Evolutionary conservation across 148 eudicot species (phyloP).

Genomic region (Silene conica): DNA sequence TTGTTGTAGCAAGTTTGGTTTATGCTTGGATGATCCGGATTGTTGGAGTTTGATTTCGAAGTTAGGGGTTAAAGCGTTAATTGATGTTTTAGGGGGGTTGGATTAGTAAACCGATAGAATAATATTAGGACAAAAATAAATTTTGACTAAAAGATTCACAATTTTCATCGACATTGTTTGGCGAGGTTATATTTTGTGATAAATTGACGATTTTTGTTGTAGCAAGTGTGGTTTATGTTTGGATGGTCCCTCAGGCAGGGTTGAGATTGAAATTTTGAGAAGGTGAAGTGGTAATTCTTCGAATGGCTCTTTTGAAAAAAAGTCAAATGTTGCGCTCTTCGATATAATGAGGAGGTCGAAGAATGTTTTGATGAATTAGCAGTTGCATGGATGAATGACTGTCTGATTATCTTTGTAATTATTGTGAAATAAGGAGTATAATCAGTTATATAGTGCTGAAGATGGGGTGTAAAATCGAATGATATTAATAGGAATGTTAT

Average conservation of each 20-base stretch:
- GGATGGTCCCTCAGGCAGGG: not conserved
- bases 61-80: no score
- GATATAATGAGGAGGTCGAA: not conserved
- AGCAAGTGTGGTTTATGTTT: no score
- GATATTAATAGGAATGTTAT: conserved; percentile 20
- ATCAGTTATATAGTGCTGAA: no score
- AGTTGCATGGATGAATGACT: not conserved
- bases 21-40: not conserved
- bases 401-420: not conserved
- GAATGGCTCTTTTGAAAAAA: not conserved
- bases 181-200: no score
- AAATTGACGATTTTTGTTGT: not conserved
- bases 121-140: no score
- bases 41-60: not conserved
- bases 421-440: conserved; percentile 26
- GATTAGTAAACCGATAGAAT: not conserved
- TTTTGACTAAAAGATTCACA: not conserved
- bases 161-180: not conserved
- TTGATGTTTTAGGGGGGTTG: not conserved
- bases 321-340: not conserved
- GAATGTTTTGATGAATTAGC: not conserved
- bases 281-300: not conserved
- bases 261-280: not conserved
- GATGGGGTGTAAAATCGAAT: conserved; percentile 34
- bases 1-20: not conserved